These are phyloP conservation scores for Ceratobasidium sp. DNA, from an alignment of 1,284 basidiomycete species.

Conservation along the genomic window DNA sequence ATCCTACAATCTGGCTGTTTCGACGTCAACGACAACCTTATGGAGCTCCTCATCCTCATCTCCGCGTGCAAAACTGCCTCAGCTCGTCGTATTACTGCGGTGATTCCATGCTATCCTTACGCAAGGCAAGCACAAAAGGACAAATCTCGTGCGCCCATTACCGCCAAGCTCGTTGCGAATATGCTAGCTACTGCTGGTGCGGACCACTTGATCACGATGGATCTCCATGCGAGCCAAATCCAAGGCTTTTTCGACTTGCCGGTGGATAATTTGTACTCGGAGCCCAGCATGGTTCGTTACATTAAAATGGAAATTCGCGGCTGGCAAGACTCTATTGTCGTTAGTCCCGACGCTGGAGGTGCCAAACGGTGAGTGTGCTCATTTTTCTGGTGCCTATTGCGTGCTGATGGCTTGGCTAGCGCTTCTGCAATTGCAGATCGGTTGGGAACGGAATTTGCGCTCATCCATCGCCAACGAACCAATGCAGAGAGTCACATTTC, in stretches of 20 bases:
- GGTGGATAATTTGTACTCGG: constrained; percentile 95
- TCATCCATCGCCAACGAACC: constrained; percentile 94
- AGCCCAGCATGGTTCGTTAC: constrained; percentile 88
- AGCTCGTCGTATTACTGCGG: constrained; percentile 95
- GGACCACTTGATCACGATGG: constrained; percentile 99
- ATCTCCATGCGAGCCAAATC: constrained; percentile 97
- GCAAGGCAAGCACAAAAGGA: constrained; percentile 99
- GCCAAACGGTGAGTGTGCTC: constrained; percentile 87
- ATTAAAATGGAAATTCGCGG: constrained; percentile 90
- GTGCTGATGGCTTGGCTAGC: constrained; percentile 61
- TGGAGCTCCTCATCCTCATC: constrained; percentile 92
- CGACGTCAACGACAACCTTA: constrained; percentile 87
- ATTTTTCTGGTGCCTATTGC: background rate
- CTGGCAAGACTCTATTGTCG: constrained; percentile 93
- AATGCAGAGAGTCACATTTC: constrained; percentile 51
- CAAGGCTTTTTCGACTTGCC: constrained; percentile 99
- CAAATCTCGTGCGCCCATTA: constrained; percentile 95
- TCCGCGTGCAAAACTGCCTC: constrained; percentile 98
- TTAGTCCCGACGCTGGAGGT: constrained; percentile 97
- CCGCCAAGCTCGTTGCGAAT: constrained; percentile 98
- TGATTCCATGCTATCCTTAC: constrained; percentile 98
- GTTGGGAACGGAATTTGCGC: constrained; percentile 94
- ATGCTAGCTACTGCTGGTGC: constrained; percentile 97
- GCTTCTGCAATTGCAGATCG: constrained; percentile 96
- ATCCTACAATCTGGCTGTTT: constrained; percentile 89